Percentiles rank a stretch among this genome's conserved stretches.
phyloP scores from a whole-genome alignment of 495 filamentous ascomycete species.

The Niebla homalea region DNA sequence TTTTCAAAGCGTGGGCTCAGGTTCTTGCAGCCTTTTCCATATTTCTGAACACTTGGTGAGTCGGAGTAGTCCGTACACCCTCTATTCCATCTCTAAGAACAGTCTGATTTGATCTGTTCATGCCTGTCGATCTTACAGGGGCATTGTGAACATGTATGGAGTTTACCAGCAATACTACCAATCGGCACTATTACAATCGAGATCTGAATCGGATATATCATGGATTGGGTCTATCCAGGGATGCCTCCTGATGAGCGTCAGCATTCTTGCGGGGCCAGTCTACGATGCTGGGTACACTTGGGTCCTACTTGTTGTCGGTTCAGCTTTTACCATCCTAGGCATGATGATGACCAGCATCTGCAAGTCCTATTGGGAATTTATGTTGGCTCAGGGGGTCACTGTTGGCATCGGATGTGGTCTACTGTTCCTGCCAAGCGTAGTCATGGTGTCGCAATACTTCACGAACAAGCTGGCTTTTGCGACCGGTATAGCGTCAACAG shows the following conservation, averaged over 20 bases:
- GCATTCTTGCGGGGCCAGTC: conserved; percentile 30
- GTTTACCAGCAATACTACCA: conserved; percentile 39
- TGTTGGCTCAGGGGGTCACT: conserved; percentile 30
- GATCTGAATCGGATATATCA: conserved; percentile 46
- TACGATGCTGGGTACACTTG: conserved; percentile 33
- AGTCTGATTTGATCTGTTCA: not conserved
- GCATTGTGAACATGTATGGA: conserved; percentile 34
- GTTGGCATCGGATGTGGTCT: conserved; percentile 30
- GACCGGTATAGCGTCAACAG: conserved; percentile 30
- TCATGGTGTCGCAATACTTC: conserved; percentile 31
- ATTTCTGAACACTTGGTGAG: conserved; percentile 49
- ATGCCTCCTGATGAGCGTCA: conserved; percentile 28
- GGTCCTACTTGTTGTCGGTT: conserved; percentile 19
- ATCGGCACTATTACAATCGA: conserved; percentile 31
- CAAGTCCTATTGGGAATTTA: conserved; percentile 25
- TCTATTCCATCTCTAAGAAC: not conserved
- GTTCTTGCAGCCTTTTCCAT: conserved; percentile 41
- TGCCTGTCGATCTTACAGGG: conserved; percentile 10
- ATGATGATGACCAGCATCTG: conserved; percentile 37
- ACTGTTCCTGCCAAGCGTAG: conserved; percentile 33
- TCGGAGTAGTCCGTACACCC: not conserved
- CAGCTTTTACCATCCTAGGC: conserved; percentile 30
- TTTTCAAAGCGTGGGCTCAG: conserved; percentile 37
- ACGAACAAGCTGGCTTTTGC: conserved; percentile 29
- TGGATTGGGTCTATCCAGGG: conserved; percentile 38